Evolutionary conservation across 495 filamentous ascomycete species (phyloP).

Genomic region (Podospora pseudoanserina): DNA sequence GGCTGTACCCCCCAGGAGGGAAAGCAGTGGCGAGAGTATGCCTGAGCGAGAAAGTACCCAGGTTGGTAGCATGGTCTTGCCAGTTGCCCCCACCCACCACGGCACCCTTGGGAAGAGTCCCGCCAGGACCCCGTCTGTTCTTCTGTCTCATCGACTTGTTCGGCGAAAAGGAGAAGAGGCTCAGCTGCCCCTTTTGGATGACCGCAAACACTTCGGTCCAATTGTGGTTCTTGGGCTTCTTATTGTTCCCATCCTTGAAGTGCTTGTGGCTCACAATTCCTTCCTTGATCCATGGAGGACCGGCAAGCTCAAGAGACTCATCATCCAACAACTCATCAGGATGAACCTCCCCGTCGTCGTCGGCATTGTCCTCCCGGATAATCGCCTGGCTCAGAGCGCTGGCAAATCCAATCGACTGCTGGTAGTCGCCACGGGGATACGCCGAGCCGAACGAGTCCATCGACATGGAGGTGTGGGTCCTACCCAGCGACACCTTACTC

Average conservation of each 20-base stretch:
- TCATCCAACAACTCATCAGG: slow-evolving; percentile 79
- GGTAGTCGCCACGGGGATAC: slow-evolving; percentile 79
- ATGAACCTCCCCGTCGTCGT: slow-evolving; percentile 50
- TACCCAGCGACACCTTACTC: slow-evolving; percentile 90
- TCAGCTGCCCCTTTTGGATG: slow-evolving; percentile 92
- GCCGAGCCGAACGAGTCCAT: slow-evolving; percentile 80
- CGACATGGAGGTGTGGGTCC: slow-evolving; percentile 85
- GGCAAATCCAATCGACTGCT: slow-evolving; percentile 95
- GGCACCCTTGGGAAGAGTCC: slow-evolving; percentile 48
- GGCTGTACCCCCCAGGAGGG: slow-evolving; percentile 89
- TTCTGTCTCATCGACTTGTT: slow-evolving; percentile 71
- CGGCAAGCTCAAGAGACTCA: slow-evolving; percentile 81
- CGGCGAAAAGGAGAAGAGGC: slow-evolving; percentile 86
- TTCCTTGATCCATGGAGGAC: slow-evolving; percentile 97
- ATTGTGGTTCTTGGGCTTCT: slow-evolving; percentile 84
- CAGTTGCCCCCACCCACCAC: slow-evolving; percentile 93
- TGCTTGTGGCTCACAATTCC: slow-evolving; percentile 95
- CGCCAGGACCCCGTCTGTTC: slow-evolving; percentile 43
- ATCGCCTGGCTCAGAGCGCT: slow-evolving; percentile 96
- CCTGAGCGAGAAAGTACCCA: slow-evolving; percentile 81
- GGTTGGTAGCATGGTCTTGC: slow-evolving; percentile 87
- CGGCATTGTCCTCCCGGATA: slow-evolving; percentile 79
- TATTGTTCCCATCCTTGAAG: slow-evolving; percentile 83
- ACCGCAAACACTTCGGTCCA: slow-evolving; percentile 98
- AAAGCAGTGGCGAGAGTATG: slow-evolving; percentile 90